A percentile compares a stretch with the other conserved stretches of the same genome.
These are phyloP conservation scores for Mycena citricolor DNA, from an alignment of 1,284 basidiomycete species.

Conservation along the genomic window DNA sequence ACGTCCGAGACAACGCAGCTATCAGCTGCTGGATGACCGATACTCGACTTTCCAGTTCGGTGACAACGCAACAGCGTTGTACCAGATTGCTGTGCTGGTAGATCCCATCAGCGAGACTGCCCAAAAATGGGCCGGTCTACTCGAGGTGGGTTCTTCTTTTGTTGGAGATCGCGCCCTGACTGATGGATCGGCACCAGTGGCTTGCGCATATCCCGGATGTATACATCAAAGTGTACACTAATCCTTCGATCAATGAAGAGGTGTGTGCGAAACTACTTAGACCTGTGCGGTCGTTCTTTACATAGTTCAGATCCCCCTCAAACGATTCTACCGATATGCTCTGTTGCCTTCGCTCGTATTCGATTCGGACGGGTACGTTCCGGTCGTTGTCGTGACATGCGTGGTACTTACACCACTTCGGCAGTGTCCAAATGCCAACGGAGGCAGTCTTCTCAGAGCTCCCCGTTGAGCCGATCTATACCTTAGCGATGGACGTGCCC, in stretches of 20 bases:
- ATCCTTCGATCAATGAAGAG: constrained; percentile 68
- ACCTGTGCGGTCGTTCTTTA: background rate
- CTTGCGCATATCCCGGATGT: constrained; percentile 59
- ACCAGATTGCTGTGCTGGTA: constrained; percentile 74
- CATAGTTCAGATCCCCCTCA: constrained; percentile 75
- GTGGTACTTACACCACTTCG: constrained; percentile 5
- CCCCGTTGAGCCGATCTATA: constrained; percentile 79
- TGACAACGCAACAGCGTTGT: constrained; percentile 62
- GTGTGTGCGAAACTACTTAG: too few relatives aligned
- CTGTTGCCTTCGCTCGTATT: constrained; percentile 63
- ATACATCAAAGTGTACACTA: constrained; percentile 73
- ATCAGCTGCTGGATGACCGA: constrained; percentile 56
- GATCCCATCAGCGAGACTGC: constrained; percentile 86
- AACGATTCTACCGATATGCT: constrained; percentile 90
- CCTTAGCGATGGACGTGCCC: constrained; percentile 87
- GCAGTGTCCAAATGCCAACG: constrained; percentile 54
- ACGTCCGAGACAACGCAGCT: constrained; percentile 56
- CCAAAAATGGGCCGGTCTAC: constrained; percentile 80
- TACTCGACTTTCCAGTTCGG: constrained; percentile 77
- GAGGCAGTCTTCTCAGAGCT: constrained; percentile 53
- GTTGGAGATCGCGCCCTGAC: background rate
- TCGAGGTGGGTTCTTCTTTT: constrained; percentile 52
- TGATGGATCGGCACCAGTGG: constrained; percentile 43
- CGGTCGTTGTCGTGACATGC: constrained; percentile 1
- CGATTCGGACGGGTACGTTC: constrained; percentile 67